Evolutionary conservation across 306 rosid genomes (phyloP), one percentile per base, ranked within the genome.

Genomic region (Cicer chorassanicum): DNA sequence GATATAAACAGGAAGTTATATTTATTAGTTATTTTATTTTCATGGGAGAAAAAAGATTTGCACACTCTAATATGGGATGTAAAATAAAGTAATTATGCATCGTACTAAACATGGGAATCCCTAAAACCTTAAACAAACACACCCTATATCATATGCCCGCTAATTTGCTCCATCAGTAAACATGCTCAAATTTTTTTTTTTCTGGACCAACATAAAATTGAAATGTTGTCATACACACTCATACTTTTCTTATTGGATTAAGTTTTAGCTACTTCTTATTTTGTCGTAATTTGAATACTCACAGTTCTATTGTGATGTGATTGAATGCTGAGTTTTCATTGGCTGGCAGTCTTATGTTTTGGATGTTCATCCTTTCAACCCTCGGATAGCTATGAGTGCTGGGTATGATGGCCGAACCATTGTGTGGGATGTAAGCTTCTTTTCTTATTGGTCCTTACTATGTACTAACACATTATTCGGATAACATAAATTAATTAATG

Each of bases 361-460:
- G 92, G 97, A 90, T 90, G 97, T 92, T 64, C 97, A 92, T 89
- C 97, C 97, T 71, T 92, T 92, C 84, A 92, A 92, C 81, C 96
- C 97, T 74, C 92, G 93, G 81, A 92, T 92, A 81, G 97, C 97
- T 53, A 90, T 92, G 97, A 92, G 97, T 80, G 97, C 97, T 80
- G 97, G 97, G 55, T 92, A 92, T 83, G 97, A 92, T 86, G 97
- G 97, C 70, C 80, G 57, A 73, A 88, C 93, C 29, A 92, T 92
- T 75, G 90, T 92, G 73, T 92, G 97, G 97, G 97, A 92, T 86
- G 97, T 92, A 86, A 92, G 97, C 81, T 79, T 71, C 44, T 39
- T 19, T 51, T 70, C 12, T 67, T 66, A 73, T 21, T 9, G 45
- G 68, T 68, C 65, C 72, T 60, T 70, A 50, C 10, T 71, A 10